Base-by-base conservation (phyloP, 345 rosid genomes). In the Salix koriyanagi region DNA sequence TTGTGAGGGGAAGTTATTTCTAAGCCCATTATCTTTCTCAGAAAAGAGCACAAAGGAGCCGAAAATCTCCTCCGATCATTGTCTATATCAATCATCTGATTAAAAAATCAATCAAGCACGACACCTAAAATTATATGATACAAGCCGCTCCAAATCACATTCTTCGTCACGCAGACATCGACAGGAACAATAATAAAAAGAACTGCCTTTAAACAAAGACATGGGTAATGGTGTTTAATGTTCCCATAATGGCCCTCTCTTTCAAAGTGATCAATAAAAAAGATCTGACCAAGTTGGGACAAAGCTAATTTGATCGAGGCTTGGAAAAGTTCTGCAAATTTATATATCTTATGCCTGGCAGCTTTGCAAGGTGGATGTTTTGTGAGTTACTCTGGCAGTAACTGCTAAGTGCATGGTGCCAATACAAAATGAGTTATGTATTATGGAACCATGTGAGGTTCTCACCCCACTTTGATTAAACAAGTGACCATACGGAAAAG, bases 361-460 rank as follows among this genome's bases (percentile, higher is more conserved):
- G 64, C 64, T 58, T 58, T 58, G 64, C 28, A 23, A 10, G 25
- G 14, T 58, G 23, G 14, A 58, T 54, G 25, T 54, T 54, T 10
- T 54, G 60, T 7, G 12, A 54, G 21, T 2, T 54, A 21, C 25
- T 54, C 21, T 54, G 60, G n/a, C 25, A 54, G 9, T 7, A n/a
- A 21, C 12, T 0, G 60, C 60, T n/a, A 21, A 1, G n/a, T 21
- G 16, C 58, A 16, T 2, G n/a, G 48, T 44, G 70, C 46, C 60
- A 65, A 19, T 32, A 48, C 23, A 10, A 21, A 75, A 52, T 39
- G 16, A 37, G 0, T 32, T 32, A 32, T 32, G 34, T 32, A 32
- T 32, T 79, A 78, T 77, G 81, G 69, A 66, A 42, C 76, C 81
- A 81, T 78, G 76, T 78, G 79, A 71, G 74, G 23, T 36, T 36